Conservation (phyloP, 192 early-diverging fungal genomes). For the Podila epigama region DNA sequence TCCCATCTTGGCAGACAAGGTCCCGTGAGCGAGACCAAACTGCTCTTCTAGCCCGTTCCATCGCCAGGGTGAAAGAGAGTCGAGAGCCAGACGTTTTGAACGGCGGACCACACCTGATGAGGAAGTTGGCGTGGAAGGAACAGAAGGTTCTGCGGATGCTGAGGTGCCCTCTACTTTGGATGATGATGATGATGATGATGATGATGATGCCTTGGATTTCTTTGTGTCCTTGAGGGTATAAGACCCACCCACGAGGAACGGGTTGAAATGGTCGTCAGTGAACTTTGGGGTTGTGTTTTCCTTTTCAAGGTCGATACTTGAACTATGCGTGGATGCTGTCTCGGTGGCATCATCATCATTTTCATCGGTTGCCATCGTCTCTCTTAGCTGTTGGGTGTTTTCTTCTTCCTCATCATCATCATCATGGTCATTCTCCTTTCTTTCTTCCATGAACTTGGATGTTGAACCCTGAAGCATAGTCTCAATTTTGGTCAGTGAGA, state of each 20-base stretch:
- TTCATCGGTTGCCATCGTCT: not conserved
- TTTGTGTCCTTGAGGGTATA: not conserved
- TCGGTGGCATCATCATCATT: conserved; percentile 27
- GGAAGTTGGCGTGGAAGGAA: not conserved
- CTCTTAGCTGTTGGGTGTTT: too few species aligned
- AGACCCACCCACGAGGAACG: conserved; percentile 6
- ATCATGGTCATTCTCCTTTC: not conserved
- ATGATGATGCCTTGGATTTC: conserved; percentile 20
- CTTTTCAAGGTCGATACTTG: conserved; percentile 13
- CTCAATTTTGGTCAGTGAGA: too few species aligned
- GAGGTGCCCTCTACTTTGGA: too few species aligned
- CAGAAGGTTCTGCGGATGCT: conserved; percentile 4
- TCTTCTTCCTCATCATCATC: not conserved
- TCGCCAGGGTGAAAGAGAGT: conserved; percentile 38
- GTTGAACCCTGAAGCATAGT: too few species aligned
- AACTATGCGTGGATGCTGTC: conserved; percentile 22
- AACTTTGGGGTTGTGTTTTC: conserved; percentile 34
- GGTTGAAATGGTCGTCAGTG: conserved; percentile 10
- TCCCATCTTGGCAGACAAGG: not conserved
- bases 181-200: not conserved
- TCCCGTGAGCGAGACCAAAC: not conserved
- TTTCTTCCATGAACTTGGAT: not conserved
- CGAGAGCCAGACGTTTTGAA: conserved; percentile 21
- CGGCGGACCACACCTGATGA: conserved; percentile 12
- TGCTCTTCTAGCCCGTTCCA: conserved; percentile 33